phyloP scores from a whole-genome alignment of 768 basidiomycete species.

The Auricularia sp. region DNA sequence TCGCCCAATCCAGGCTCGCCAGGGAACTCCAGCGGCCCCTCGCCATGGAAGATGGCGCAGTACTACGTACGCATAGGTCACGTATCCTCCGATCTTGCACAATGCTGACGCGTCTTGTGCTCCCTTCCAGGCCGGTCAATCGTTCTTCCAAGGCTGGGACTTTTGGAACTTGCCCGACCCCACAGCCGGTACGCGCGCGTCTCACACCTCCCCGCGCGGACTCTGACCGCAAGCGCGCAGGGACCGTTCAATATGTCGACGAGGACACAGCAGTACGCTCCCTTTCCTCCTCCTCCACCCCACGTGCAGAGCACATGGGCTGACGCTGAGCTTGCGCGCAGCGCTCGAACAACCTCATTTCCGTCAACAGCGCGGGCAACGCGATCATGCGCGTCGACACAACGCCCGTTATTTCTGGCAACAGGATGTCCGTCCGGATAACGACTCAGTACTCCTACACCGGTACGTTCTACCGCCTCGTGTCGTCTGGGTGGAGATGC shows the following conservation, averaged over 20 bases:
- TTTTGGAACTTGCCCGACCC: conserved; percentile 38
- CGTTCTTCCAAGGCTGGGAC: conserved; percentile 76
- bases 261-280: conserved; percentile 44
- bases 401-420: conserved; percentile 56
- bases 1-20: conserved; percentile 7
- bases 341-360: conserved; percentile 48
- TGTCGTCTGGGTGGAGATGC: conserved; percentile 6
- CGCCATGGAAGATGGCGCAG: conserved; percentile 25
- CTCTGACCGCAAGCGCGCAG: background rate
- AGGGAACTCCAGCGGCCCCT: background rate
- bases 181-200: conserved; percentile 11
- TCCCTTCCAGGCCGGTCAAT: conserved; percentile 37
- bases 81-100: conserved; percentile 3
- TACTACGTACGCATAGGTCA: conserved; percentile 8
- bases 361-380: conserved; percentile 60
- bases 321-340: conserved; percentile 13
- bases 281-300: background rate
- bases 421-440: conserved; percentile 71
- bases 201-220: background rate
- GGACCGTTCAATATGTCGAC: conserved; percentile 41
- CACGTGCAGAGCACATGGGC: no score
- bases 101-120: conserved; percentile 33
- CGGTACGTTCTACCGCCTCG: conserved; percentile 24
- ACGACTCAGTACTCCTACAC: conserved; percentile 50
- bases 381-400: conserved; percentile 87